Base-by-base conservation (phyloP, 495 filamentous ascomycete genomes). In the Hypoxylon lienhwacheense region DNA sequence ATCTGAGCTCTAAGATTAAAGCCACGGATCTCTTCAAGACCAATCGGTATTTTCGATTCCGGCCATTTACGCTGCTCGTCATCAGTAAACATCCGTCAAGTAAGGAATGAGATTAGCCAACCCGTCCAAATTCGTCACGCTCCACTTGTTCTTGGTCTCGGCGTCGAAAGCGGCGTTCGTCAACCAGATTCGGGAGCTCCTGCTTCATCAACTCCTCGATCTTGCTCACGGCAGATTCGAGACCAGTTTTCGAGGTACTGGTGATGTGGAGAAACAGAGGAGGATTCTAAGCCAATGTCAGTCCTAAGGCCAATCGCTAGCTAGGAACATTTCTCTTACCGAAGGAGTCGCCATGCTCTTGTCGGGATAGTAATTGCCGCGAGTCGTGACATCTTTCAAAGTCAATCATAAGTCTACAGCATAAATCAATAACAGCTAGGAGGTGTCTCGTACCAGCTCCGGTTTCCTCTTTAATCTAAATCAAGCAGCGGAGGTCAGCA, bases 391-490 rank as follows among this genome's bases (percentile, higher is more conserved):
- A 95, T 98, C 93, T 98, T 97, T 67, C 72, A 68, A 81, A 66
- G 72, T 75, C 67, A 79, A 81, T 59, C 68, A 73, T 81, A 73
- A 73, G 73, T 70, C 77, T 79, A 70, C 68, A 71, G 31, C 44
- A 16, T 6, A 58, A 78, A 68, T 71, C 69, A 70, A 71, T 64
- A 70, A 70, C 68, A 70, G 65, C 40, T 68, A 58, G 61, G 64
- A 70, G 65, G 81, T 73, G 66, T 78, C 71, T 86, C 93, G 85
- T 98, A 98, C 93, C 93, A 79, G 93, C 92, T 85, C 93, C 93
- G 87, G 93, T 97, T 67, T 97, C 88, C 77, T 97, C 91, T 88
- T 96, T 95, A 63, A 98, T 98, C 93, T 98, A 96, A 70, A 89
- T 88, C 88, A 93, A 82, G 87, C 81, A 87, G 75, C 72, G 71